phyloP scores from a whole-genome alignment of 192 early-diverging fungal genomes.

The Endogone sp. region DNA sequence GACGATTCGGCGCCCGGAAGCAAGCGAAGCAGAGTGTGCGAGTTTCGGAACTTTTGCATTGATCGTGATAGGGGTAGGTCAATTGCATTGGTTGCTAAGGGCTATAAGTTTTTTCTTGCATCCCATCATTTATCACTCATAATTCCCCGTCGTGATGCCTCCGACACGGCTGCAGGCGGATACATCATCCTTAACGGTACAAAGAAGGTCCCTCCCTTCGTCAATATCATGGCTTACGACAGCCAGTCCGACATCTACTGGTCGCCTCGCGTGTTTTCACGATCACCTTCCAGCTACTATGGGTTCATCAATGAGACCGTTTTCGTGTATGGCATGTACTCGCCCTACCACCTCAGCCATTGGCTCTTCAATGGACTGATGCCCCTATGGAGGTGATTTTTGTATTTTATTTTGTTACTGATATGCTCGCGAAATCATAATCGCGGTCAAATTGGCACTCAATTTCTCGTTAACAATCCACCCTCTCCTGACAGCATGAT shows the following conservation, averaged over 20 bases:
- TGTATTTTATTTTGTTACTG: no score
- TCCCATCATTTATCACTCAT: no score
- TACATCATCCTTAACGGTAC: neutral
- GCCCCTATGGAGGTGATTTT: neutral
- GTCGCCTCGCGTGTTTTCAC: neutral
- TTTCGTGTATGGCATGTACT: constrained; percentile 38
- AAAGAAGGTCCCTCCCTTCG: neutral
- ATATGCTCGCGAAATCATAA: no score
- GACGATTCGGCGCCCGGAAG: neutral
- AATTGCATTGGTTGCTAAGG: no score
- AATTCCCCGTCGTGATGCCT: no score
- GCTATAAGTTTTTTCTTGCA: no score
- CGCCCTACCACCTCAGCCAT: neutral
- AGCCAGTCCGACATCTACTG: constrained; percentile 15
- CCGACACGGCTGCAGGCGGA: no score
- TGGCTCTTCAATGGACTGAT: neutral
- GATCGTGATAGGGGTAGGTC: constrained; percentile 20
- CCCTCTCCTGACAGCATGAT: neutral
- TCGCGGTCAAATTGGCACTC: no score
- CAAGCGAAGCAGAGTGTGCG: constrained; percentile 14
- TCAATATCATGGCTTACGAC: constrained; percentile 17
- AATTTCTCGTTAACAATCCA: neutral
- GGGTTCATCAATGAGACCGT: constrained; percentile 32
- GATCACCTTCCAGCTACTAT: neutral
- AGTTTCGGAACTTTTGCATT: constrained; percentile 27